Evolutionary conservation across 2,329 filamentous ascomycete species (phyloP).

Genomic region (Diaporthe sp.): DNA sequence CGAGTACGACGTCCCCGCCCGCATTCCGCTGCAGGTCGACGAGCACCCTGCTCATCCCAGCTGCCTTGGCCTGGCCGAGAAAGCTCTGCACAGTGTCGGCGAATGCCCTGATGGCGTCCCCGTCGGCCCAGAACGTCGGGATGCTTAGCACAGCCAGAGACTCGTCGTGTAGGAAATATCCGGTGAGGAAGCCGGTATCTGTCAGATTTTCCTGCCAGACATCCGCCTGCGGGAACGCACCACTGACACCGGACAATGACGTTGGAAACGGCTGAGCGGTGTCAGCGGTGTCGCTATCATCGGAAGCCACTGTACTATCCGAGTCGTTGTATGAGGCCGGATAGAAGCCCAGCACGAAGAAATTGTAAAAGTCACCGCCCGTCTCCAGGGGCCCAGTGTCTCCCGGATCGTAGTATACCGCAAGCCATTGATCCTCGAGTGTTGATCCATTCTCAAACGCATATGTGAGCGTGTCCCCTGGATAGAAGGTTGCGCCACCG

Average conservation of each 20-base stretch:
- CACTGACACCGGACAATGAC: neutral
- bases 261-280: slow-evolving; percentile 40
- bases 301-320: neutral
- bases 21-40: slow-evolving; percentile 5
- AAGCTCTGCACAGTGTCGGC: neutral
- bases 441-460: slow-evolving; percentile 48
- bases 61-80: neutral
- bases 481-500: slow-evolving; percentile 48
- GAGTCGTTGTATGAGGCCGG: slow-evolving; percentile 41
- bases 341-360: slow-evolving; percentile 53
- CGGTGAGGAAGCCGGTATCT: neutral
- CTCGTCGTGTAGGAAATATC: slow-evolving; percentile 37
- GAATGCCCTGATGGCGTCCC: slow-evolving; percentile 36
- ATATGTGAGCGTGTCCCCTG: slow-evolving; percentile 49
- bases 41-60: neutral
- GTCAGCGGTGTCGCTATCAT: slow-evolving; percentile 37
- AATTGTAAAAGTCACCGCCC: slow-evolving; percentile 59
- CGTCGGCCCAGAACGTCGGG: slow-evolving; percentile 52
- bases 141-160: slow-evolving; percentile 54
- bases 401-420: slow-evolving; percentile 39
- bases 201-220: neutral
- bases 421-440: slow-evolving; percentile 38
- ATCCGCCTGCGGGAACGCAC: neutral
- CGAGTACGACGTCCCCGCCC: neutral
- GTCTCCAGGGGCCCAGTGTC: slow-evolving; percentile 52